Evolutionary conservation across 208 protist genomes (phyloP).

Genomic region (Vickermania ingenoplastis): DNA sequence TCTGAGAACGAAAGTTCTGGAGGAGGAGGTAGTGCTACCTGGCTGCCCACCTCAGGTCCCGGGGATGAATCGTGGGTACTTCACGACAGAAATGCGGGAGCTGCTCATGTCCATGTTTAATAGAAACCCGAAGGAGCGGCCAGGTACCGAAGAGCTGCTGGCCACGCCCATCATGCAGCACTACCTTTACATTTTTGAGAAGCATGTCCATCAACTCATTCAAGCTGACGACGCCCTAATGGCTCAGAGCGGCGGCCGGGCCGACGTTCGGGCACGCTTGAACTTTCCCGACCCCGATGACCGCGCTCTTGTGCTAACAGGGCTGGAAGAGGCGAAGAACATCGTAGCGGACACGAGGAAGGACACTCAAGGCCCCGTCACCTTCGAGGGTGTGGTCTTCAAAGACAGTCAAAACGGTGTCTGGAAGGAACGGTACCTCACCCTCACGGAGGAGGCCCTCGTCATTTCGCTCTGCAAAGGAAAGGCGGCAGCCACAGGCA

Average conservation of each 20-base stretch:
- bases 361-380: conserved; percentile 29
- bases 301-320: conserved; percentile 29
- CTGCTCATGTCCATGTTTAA: conserved; percentile 50
- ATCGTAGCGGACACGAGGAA: conserved; percentile 18
- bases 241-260: conserved; percentile 19
- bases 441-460: conserved; percentile 46
- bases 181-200: conserved; percentile 63
- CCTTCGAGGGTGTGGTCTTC: conserved; percentile 71
- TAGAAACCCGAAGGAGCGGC: conserved; percentile 51
- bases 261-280: conserved; percentile 17
- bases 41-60: conserved; percentile 13
- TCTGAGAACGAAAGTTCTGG: conserved; percentile 44
- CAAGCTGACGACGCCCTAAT: conserved; percentile 18
- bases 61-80: conserved; percentile 5
- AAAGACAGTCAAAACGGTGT: conserved; percentile 60
- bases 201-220: conserved; percentile 46
- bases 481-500: conserved; percentile 37
- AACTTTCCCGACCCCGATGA: conserved; percentile 34
- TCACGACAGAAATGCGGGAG: conserved; percentile 71
- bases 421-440: conserved; percentile 79
- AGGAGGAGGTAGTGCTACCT: conserved; percentile 39
- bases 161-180: conserved; percentile 74
- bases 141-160: conserved; percentile 63
- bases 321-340: conserved; percentile 53
- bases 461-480: conserved; percentile 60